A percentile compares a stretch with the other conserved stretches of the same genome.
These are phyloP conservation scores for Boletus bicolor DNA, from an alignment of 768 basidiomycete genomes.

Conservation along the genomic window DNA sequence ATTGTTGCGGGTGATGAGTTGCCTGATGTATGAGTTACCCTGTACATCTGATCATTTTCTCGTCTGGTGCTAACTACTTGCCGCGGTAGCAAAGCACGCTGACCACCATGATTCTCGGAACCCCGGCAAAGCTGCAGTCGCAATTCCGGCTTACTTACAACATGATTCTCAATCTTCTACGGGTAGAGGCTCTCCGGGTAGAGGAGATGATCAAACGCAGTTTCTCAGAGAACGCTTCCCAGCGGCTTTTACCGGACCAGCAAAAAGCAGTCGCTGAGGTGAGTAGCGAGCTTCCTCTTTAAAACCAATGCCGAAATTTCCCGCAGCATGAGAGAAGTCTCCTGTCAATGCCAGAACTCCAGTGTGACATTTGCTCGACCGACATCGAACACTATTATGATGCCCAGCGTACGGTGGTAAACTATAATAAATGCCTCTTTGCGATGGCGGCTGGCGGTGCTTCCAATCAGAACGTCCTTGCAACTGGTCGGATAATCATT, in stretches of 20 bases:
- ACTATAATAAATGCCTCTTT: conserved; percentile 61
- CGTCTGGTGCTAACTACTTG: background rate
- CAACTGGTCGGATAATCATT: conserved; percentile 76
- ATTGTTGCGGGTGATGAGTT: conserved; percentile 80
- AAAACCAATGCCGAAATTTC: conserved; percentile 4
- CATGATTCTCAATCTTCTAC: conserved; percentile 95
- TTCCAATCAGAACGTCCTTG: conserved; percentile 66
- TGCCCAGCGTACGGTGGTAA: conserved; percentile 55
- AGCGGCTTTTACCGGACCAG: conserved; percentile 87
- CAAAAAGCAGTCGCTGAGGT: conserved; percentile 87
- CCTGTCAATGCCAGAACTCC: conserved; percentile 56
- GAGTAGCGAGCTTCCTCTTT: conserved; percentile 20
- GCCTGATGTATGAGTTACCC: conserved; percentile 65
- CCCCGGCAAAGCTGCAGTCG: conserved; percentile 85
- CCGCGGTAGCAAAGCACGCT: conserved; percentile 62
- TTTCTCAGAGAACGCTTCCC: conserved; percentile 97
- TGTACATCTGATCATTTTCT: background rate
- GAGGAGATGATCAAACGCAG: conserved; percentile 99
- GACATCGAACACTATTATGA: conserved; percentile 83
- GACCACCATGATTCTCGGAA: conserved; percentile 91
- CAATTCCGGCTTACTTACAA: conserved; percentile 99
- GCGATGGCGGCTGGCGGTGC: conserved; percentile 54
- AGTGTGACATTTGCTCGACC: conserved; percentile 62
- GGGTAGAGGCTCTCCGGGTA: conserved; percentile 92
- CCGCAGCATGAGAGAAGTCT: conserved; percentile 70